A percentile compares a stretch with the other conserved stretches of the same genome.
phyloP scores from a whole-genome alignment of 345 rosid species.

The Geranium brycei region DNA sequence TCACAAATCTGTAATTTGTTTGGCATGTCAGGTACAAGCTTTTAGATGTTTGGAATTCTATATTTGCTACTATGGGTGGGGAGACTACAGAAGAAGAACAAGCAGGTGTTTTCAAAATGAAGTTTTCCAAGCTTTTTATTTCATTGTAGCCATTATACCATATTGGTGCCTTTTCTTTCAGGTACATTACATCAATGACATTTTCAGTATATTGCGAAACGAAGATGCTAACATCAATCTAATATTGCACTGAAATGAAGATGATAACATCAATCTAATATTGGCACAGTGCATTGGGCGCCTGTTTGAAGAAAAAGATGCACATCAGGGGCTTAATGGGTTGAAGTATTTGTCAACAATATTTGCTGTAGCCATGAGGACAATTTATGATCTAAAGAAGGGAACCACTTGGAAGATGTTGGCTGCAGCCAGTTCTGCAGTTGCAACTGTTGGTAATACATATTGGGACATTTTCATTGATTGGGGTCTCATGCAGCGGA shows the following conservation, averaged over 20 bases:
- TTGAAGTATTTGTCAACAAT: slow-evolving; percentile 55
- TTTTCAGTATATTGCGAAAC: no score
- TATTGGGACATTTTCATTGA: slow-evolving; percentile 68
- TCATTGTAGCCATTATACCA: slow-evolving; percentile 47
- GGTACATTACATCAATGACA: slow-evolving; percentile 19
- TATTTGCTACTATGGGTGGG: slow-evolving; percentile 16
- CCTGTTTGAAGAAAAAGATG: slow-evolving; percentile 43
- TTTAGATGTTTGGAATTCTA: slow-evolving; percentile 7
- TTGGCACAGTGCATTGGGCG: slow-evolving; percentile 44
- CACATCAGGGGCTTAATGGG: slow-evolving; percentile 28
- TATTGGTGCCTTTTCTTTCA: slow-evolving; percentile 62
- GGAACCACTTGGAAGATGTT: slow-evolving; percentile 27
- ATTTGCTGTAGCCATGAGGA: slow-evolving; percentile 38
- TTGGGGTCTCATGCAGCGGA: slow-evolving; percentile 58
- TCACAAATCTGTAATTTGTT: no score
- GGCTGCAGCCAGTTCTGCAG: slow-evolving; percentile 36
- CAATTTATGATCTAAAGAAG: slow-evolving; percentile 19
- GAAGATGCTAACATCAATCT: no score
- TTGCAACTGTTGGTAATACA: slow-evolving; percentile 38
- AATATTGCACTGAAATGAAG: no score
- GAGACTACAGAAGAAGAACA: slow-evolving; percentile 20
- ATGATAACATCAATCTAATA: no score
- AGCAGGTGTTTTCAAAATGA: slow-evolving; percentile 37
- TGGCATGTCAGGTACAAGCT: slow-evolving; percentile 3
- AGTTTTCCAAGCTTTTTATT: slow-evolving; percentile 29